Base-by-base conservation (phyloP, 202 grass and related monocot genomes). In the Panicum hallii region DNA sequence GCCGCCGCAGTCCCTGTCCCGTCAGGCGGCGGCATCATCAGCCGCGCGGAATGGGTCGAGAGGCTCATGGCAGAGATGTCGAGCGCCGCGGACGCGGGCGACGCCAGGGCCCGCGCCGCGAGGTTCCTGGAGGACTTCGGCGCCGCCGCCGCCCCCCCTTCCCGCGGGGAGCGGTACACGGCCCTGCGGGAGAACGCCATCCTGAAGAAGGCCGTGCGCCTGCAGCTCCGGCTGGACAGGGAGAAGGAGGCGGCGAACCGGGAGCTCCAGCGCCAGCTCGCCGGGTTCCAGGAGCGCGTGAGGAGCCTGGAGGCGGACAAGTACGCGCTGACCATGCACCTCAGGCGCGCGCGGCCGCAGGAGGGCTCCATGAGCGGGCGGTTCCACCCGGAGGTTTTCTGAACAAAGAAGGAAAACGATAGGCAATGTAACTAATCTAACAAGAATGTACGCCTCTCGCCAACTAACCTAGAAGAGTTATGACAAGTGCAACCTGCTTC, bases 231-330 rank as follows among this genome's bases (percentile, higher is more conserved):
- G 28, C 49, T 11, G 61, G 22, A 13, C 28, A 16, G 5, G 8
- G 28, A 23, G 19, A 0, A 22, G 72, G 38, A 16, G 70, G 19
- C 15, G 49, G 53, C 52, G 5, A 34, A 28, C 69, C 2, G 12
- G 38, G 40, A 67, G 47, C 77, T 26, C 26, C 26, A 26, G 26
- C 26, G 26, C 26, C 26, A 26, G 26, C 26, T 26, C 26, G 26
- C 26, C 26, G 26, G 26, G 26, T 26, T 87, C 12, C 70, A 50
- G 61, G 78, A 81, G 26, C 69, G 72, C 26, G 48, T 75, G 1
- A 40, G 58, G 49, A 22, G n/a, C 19, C 70, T 87, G 0, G 85
- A 82, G 85, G 45, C 19, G 8, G 70, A 87, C 3, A 87, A 82
- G 41, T 87, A 81, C 28, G 57, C 36, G 48, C 3, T 80, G 38